Evolutionary conservation across 1,284 basidiomycete genomes (phyloP).

Genomic region (Grifola frondosa): DNA sequence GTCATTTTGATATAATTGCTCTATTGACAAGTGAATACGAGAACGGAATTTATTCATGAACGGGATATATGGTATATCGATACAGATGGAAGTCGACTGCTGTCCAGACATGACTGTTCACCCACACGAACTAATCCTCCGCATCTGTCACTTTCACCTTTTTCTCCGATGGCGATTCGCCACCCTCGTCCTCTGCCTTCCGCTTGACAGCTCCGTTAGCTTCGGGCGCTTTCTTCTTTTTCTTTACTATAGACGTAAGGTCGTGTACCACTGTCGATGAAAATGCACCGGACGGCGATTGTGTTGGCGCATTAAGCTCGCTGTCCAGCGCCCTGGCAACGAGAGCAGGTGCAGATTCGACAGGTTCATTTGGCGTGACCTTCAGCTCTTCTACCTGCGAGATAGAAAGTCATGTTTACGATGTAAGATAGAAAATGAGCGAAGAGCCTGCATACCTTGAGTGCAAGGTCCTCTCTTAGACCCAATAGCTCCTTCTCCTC

Average conservation of each 20-base stretch:
- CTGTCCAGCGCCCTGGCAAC: slow-evolving; percentile 69
- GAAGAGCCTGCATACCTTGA: slow-evolving; percentile 57
- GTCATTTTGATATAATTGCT: slow-evolving; percentile 43
- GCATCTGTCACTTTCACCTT: slow-evolving; percentile 58
- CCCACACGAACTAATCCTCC: too few species aligned
- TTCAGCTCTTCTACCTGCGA: slow-evolving; percentile 83
- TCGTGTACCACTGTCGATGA: slow-evolving; percentile 63
- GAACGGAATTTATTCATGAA: slow-evolving; percentile 12
- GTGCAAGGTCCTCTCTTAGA: slow-evolving; percentile 75
- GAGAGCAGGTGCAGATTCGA: slow-evolving; percentile 58
- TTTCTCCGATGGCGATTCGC: slow-evolving; percentile 53
- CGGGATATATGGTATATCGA: slow-evolving; percentile 12
- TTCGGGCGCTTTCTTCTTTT: slow-evolving; percentile 72
- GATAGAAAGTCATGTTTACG: neutral
- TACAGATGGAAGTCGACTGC: slow-evolving; percentile 22
- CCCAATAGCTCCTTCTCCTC: slow-evolving; percentile 78
- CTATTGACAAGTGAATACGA: neutral
- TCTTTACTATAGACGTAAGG: slow-evolving; percentile 78
- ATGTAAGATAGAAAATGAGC: neutral
- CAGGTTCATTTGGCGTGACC: slow-evolving; percentile 63
- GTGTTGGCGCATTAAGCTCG: slow-evolving; percentile 51
- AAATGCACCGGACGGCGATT: slow-evolving; percentile 24
- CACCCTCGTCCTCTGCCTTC: slow-evolving; percentile 63
- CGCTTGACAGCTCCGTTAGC: slow-evolving; percentile 49
- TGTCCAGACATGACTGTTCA: neutral